Conservation (phyloP, 192 early-diverging fungal genomes). For the Coemansia sp. region DNA sequence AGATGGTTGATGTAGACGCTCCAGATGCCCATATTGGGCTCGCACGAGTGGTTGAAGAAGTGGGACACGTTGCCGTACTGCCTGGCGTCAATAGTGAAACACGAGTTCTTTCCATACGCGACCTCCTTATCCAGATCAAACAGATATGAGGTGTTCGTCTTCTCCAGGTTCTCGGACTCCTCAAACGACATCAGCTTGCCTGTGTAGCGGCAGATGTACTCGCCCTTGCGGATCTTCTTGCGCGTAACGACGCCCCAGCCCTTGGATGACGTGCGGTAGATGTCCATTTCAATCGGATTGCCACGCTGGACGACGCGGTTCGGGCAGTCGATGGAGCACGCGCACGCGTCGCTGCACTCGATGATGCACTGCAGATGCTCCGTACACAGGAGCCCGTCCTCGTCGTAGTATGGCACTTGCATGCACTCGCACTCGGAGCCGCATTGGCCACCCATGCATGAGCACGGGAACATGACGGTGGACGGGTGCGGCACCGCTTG, state of each 20-base stretch:
- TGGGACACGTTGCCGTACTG: slow-evolving; percentile 88
- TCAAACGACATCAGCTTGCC: slow-evolving; percentile 87
- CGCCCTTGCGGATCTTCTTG: slow-evolving; percentile 44
- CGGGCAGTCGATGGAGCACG: slow-evolving; percentile 46
- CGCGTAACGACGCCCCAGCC: slow-evolving; percentile 51
- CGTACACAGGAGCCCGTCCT: slow-evolving; percentile 35
- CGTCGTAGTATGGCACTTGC: slow-evolving; percentile 43
- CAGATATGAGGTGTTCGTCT: slow-evolving; percentile 45
- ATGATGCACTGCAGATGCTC: slow-evolving; percentile 29
- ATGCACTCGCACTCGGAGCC: slow-evolving; percentile 41
- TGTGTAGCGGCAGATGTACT: slow-evolving; percentile 94
- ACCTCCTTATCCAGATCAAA: slow-evolving; percentile 79
- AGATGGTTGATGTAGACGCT: slow-evolving; percentile 72
- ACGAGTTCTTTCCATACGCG: slow-evolving; percentile 84
- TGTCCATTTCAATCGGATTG: slow-evolving; percentile 29
- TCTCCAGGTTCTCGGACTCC: slow-evolving; percentile 68
- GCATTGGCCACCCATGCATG: slow-evolving; percentile 24
- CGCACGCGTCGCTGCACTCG: slow-evolving; percentile 52
- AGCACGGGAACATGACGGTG: slow-evolving; percentile 43
- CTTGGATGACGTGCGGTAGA: slow-evolving; percentile 34
- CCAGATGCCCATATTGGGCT: slow-evolving; percentile 74
- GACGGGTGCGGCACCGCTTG: slow-evolving; percentile 35
- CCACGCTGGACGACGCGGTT: slow-evolving; percentile 55
- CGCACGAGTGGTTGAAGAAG: slow-evolving; percentile 98
- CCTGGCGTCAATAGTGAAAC: slow-evolving; percentile 88